phyloP scores from a whole-genome alignment of 2,329 filamentous ascomycete genomes.

The Ceratocystis eucalypticola region DNA sequence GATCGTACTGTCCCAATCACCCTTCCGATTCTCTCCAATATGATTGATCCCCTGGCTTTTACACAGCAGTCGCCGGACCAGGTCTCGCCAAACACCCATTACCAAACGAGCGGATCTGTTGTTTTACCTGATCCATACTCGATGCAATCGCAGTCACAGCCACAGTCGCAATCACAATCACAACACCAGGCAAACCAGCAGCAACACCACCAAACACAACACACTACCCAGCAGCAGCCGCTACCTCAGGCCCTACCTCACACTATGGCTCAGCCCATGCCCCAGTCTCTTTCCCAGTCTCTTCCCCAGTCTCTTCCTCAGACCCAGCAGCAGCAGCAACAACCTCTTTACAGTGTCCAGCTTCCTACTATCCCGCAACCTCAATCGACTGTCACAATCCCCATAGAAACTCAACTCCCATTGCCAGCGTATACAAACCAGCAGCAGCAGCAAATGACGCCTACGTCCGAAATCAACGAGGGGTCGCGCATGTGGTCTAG shows the following conservation, averaged over 20 bases:
- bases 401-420: slow-evolving; percentile 8
- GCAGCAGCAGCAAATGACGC: neutral
- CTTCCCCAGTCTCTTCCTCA: no score
- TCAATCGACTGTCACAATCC: neutral
- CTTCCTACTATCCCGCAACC: slow-evolving; percentile 6
- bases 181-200: neutral
- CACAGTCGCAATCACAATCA: neutral
- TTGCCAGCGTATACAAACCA: neutral
- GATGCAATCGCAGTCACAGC: slow-evolving; percentile 1
- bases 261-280: neutral
- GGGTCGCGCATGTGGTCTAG: neutral
- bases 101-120: slow-evolving; percentile 3
- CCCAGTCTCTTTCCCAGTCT: no score
- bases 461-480: neutral
- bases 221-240: slow-evolving; percentile 5
- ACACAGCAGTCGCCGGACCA: neutral
- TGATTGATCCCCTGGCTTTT: neutral
- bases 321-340: neutral
- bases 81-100: slow-evolving; percentile 4
- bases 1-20: slow-evolving; percentile 6
- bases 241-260: neutral
- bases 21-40: slow-evolving; percentile 10
- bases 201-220: neutral
- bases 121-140: slow-evolving; percentile 6
- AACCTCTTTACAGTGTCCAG: slow-evolving; percentile 9